Percentiles rank a stretch among this genome's conserved stretches.
phyloP scores from a whole-genome alignment of 306 rosid genomes.

The Medicago arabica region DNA sequence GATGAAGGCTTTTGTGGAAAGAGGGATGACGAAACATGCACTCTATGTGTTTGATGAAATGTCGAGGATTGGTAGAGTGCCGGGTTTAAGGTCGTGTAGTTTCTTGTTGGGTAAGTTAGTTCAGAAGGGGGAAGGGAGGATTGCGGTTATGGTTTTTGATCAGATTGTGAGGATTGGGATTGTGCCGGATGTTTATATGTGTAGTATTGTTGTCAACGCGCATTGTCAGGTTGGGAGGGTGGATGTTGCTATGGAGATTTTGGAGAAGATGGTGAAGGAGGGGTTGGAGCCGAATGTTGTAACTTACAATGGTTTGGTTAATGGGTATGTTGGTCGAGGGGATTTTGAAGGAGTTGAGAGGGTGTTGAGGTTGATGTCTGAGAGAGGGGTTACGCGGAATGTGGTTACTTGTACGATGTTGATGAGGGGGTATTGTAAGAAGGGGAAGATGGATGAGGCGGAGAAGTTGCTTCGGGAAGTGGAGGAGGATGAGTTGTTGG shows the following conservation, averaged over 20 bases:
- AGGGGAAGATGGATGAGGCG: conserved; percentile 62
- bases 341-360: conserved; percentile 59
- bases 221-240: conserved; percentile 67
- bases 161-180: conserved; percentile 62
- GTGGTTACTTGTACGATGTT: conserved; percentile 67
- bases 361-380: conserved; percentile 62
- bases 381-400: conserved; percentile 58
- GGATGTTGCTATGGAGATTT: conserved; percentile 48
- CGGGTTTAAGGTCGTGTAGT: conserved; percentile 79
- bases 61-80: conserved; percentile 57
- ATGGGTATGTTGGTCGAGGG: conserved; percentile 64
- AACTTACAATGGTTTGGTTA: conserved; percentile 73
- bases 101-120: conserved; percentile 70
- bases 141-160: conserved; percentile 60
- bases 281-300: conserved; percentile 69
- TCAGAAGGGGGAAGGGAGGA: conserved; percentile 44
- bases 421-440: conserved; percentile 71
- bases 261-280: conserved; percentile 62
- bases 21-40: conserved; percentile 66
- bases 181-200: conserved; percentile 68
- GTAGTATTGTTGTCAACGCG: conserved; percentile 68
- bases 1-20: conserved; percentile 63
- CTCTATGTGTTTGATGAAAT: conserved; percentile 79
- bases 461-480: conserved; percentile 59
- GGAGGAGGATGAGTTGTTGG: conserved; percentile 53